Conservation (phyloP, 2,329 filamentous ascomycete species). For the Helicocarpus griseus region DNA sequence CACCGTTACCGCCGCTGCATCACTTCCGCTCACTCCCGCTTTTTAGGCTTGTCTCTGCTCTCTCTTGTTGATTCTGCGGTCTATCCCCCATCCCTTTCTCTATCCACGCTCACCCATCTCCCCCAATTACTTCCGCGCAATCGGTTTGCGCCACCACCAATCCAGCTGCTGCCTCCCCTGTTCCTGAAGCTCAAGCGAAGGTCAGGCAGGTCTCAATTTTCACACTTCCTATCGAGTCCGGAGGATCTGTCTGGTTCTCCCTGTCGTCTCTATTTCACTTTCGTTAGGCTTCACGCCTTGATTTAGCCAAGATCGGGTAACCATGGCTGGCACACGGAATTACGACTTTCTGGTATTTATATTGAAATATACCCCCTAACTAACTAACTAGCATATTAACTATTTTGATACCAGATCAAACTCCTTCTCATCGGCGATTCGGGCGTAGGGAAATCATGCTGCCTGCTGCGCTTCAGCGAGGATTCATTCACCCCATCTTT, state of each 20-base stretch:
- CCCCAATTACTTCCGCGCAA: background rate
- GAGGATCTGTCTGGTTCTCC: background rate
- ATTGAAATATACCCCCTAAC: too few species aligned
- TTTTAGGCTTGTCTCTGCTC: background rate
- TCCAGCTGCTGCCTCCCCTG: background rate
- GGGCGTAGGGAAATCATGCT: constrained; percentile 94
- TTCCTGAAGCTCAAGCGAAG: background rate
- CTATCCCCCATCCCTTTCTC: background rate
- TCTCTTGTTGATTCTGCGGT: background rate
- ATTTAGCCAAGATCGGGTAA: background rate
- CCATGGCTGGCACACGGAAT: constrained; percentile 94
- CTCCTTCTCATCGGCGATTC: constrained; percentile 93
- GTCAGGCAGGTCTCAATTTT: background rate
- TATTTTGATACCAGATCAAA: constrained; percentile 63
- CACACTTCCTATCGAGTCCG: background rate
- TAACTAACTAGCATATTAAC: too few species aligned
- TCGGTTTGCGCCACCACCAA: background rate
- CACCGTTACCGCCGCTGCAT: too few species aligned
- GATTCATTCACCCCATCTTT: constrained; percentile 96
- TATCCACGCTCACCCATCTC: background rate
- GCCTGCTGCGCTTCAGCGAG: constrained; percentile 90
- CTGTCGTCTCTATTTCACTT: background rate
- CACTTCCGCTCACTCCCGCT: too few species aligned
- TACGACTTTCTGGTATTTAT: constrained; percentile 91
- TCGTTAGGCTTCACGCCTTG: background rate